These are phyloP conservation scores for Trichoderma koningiopsis DNA, from an alignment of 2,329 filamentous ascomycete species.

Conservation along the genomic window DNA sequence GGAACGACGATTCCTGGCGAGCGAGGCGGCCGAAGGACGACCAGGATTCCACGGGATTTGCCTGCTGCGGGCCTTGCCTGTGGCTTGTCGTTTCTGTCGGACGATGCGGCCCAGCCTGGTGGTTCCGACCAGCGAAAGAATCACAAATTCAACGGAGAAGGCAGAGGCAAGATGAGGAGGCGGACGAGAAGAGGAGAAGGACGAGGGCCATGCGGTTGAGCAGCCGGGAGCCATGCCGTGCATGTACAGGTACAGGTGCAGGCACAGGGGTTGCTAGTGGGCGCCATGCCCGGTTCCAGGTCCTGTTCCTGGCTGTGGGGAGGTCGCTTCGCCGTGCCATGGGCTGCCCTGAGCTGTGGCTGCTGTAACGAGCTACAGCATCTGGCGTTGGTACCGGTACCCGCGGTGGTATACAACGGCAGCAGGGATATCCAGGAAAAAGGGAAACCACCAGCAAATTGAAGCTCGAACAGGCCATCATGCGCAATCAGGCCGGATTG, in stretches of 20 bases:
- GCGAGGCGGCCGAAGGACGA: neutral
- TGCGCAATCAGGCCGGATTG: neutral
- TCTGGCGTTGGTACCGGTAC: slow-evolving; percentile 3
- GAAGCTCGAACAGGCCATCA: neutral
- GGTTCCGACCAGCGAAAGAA: slow-evolving; percentile 11
- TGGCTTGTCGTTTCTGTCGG: neutral
- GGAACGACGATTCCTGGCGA: slow-evolving; percentile 9
- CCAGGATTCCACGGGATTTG: neutral
- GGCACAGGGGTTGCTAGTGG: neutral
- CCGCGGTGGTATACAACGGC: neutral
- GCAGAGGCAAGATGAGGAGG: slow-evolving; percentile 7
- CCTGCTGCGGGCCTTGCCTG: neutral
- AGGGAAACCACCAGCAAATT: neutral
- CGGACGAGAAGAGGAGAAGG: slow-evolving; percentile 15
- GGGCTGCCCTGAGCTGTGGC: neutral
- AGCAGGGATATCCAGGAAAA: neutral
- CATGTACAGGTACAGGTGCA: neutral
- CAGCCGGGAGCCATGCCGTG: neutral
- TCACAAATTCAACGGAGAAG: neutral
- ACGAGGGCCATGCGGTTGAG: slow-evolving; percentile 1
- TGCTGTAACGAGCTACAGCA: neutral
- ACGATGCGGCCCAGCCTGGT: slow-evolving; percentile 16
- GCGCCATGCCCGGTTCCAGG: neutral
- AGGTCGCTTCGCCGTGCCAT: neutral
- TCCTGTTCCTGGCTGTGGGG: neutral